Base-by-base conservation (phyloP, 805 yeast species). In the Huiozyma naganishii region DNA sequence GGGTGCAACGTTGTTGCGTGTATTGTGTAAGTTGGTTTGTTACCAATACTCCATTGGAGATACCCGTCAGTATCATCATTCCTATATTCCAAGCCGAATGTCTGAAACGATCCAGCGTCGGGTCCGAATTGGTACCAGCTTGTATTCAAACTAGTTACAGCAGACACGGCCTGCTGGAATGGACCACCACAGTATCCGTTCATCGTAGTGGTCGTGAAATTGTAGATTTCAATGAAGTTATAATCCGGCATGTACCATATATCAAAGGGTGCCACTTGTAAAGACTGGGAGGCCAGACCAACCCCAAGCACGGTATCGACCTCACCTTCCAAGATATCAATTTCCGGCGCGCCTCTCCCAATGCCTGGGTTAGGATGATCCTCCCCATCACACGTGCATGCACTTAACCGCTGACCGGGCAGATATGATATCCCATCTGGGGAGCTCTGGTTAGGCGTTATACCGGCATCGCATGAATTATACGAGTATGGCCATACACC, bases 401-500 rank as follows among this genome's bases (percentile, higher is more conserved):
- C 62, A 59, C 71, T 77, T 49, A 89, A 69, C 51, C 74, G 74
- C 65, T 89, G 96, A 29, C 97, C 97, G 0, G 90, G 87, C 43
- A 89, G 68, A 57, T 77, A 86, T 1, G 89, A 82, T 36, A 88
- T 77, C 46, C 97, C 97, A 62, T 89, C 97, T 1, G 83, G 72
- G 0, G 94, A 77, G 6, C 94, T 82, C 67, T 89, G 97, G 62
- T 89, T 89, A 11, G 95, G 84, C 3, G 97, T 88, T 51, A 88
- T 88, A 52, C 97, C 97, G 2, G 89, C 88, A 67, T 89, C 96
- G 65, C 97, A 89, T 3, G 77, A 61, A 32, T 82, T 81, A 61
- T 89, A 89, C 1, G 90, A 71, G 57, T 88, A 89, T 4, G 97
- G 97, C 97, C 97, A 89, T 28, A 84, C 81, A 47, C 97, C 97